phyloP scores from a whole-genome alignment of 192 early-diverging fungal genomes.

The Lobosporangium transversale region DNA sequence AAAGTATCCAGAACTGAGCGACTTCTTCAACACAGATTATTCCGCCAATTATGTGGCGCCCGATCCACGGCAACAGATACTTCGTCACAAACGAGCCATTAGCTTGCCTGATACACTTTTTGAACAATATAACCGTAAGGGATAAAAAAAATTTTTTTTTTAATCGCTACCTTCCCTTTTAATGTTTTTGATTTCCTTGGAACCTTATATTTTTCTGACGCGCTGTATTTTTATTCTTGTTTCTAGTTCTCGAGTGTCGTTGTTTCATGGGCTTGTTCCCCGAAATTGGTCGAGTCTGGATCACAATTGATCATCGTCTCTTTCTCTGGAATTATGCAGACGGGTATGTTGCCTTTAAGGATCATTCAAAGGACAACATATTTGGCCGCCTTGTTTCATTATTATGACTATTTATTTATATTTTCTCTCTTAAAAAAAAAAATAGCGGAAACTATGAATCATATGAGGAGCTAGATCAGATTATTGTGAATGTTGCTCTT shows the following conservation, averaged over 20 bases:
- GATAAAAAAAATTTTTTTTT: conserved; percentile 10
- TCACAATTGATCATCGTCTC: conserved; percentile 88
- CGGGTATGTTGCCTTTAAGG: no score
- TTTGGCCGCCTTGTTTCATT: no score
- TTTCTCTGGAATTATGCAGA: conserved; percentile 94
- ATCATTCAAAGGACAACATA: no score
- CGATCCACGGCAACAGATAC: conserved; percentile 62
- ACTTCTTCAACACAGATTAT: conserved; percentile 58
- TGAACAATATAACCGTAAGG: conserved; percentile 77
- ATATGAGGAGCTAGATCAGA: conserved; percentile 89
- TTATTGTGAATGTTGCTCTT: conserved; percentile 86
- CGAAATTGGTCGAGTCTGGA: conserved; percentile 91
- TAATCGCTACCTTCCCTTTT: not conserved
- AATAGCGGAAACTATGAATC: conserved; percentile 66
- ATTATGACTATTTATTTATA: no score
- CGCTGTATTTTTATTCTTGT: not conserved
- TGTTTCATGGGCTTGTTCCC: conserved; percentile 93
- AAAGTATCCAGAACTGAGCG: conserved; percentile 52
- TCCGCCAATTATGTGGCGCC: conserved; percentile 64
- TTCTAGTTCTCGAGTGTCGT: conserved; percentile 67
- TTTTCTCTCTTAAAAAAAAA: no score
- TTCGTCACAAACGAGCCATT: conserved; percentile 68
- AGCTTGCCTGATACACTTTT: conserved; percentile 81
- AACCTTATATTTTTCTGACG: not conserved
- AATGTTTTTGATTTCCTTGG: not conserved